phyloP scores from a whole-genome alignment of 495 filamentous ascomycete genomes.

The Penicillium nucicola region DNA sequence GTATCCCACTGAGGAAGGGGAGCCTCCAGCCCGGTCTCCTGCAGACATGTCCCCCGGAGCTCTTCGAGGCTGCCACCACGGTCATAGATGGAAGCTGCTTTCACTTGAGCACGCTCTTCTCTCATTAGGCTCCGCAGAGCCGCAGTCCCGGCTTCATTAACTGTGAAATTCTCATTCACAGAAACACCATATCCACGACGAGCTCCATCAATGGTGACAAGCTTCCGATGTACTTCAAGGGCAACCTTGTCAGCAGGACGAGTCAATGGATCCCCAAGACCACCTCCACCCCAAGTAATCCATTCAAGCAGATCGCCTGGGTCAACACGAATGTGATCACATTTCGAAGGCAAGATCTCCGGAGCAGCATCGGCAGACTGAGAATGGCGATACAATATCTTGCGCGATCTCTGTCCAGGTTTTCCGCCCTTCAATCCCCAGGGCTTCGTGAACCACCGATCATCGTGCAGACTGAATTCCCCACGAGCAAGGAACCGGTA shows the following conservation, averaged over 20 bases:
- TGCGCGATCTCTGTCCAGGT: constrained; percentile 42
- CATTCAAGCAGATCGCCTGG: constrained; percentile 49
- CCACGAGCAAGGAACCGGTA: constrained; percentile 47
- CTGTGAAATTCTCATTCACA: constrained; percentile 26
- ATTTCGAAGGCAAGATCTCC: constrained; percentile 40
- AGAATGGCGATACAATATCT: constrained; percentile 39
- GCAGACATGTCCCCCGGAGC: constrained; percentile 27
- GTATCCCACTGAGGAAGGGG: constrained; percentile 37
- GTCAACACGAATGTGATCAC: constrained; percentile 46
- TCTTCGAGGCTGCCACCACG: constrained; percentile 36
- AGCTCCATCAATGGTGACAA: constrained; percentile 46
- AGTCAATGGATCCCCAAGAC: constrained; percentile 47
- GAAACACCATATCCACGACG: constrained; percentile 41
- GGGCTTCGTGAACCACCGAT: constrained; percentile 51
- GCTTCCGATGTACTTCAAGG: constrained; percentile 42
- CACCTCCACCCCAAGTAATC: constrained; percentile 52
- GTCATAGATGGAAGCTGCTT: constrained; percentile 28
- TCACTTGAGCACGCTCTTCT: constrained; percentile 9
- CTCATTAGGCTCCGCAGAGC: constrained; percentile 27
- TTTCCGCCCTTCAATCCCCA: constrained; percentile 48
- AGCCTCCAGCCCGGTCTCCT: constrained; percentile 36
- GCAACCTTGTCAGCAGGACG: constrained; percentile 44
- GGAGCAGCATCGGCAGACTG: constrained; percentile 24
- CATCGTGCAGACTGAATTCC: constrained; percentile 48
- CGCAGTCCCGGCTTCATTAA: constrained; percentile 28